Evolutionary conservation across 257 asterid species (phyloP).

Genomic region (Haberlea rhodopensis): DNA sequence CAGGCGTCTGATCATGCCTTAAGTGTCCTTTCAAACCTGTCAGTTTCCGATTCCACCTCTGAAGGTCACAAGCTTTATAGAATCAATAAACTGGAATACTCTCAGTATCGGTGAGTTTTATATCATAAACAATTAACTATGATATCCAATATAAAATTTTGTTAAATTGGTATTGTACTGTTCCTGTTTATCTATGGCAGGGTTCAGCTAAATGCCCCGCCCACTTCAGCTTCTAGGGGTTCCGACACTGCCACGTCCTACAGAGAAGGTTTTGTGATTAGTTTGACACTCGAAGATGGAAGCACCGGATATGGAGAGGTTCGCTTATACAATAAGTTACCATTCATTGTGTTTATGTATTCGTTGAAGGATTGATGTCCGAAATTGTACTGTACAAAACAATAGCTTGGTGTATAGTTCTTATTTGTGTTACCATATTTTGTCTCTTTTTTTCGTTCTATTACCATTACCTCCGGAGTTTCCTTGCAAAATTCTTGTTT

Average conservation of each 20-base stretch:
- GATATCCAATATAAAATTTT: conserved; percentile 1
- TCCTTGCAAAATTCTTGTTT: neutral
- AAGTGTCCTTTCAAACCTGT: conserved; percentile 49
- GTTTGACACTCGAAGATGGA: conserved; percentile 77
- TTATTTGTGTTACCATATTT: neutral
- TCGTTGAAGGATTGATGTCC: no score
- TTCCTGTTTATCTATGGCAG: conserved; percentile 41
- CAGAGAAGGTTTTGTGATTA: conserved; percentile 82
- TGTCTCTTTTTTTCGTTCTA: neutral
- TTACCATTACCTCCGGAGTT: neutral
- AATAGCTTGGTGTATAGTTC: no score
- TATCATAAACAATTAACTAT: conserved; percentile 4
- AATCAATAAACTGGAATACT: conserved; percentile 69
- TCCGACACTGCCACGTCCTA: conserved; percentile 37
- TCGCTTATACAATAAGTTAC: conserved; percentile 17
- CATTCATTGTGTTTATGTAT: conserved; percentile 7
- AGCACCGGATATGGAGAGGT: conserved; percentile 92
- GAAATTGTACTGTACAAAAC: no score
- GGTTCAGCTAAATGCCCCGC: conserved; percentile 80
- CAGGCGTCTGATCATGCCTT: conserved; percentile 69
- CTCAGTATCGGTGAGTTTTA: conserved; percentile 64
- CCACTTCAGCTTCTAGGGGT: conserved; percentile 65
- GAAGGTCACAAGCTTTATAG: conserved; percentile 35
- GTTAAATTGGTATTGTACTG: neutral
- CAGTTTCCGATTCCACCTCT: conserved; percentile 35